Base-by-base conservation (phyloP, 768 basidiomycete species). In the Calocybe indica region DNA sequence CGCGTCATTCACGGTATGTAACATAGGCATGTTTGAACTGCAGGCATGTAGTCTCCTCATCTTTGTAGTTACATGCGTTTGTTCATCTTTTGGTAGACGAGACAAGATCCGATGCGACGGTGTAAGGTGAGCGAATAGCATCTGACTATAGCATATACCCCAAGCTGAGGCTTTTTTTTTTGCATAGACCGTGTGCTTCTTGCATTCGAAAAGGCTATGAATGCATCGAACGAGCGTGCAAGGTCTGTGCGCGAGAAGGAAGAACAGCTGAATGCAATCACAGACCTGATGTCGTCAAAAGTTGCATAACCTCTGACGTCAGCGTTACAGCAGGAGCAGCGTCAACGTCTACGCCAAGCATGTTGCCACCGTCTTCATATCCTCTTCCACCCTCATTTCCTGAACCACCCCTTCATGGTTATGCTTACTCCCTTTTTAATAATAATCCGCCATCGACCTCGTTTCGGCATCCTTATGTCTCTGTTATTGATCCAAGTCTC, bases 51-150 rank as follows among this genome's bases (percentile, higher is more conserved):
- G 4, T 22, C 22, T 22, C 58, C 45, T 54, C 46, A 40, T 46
- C 31, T 46, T 46, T 22, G 22, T 22, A 4, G 22, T 4, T 22
- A 22, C 4, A 22, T 22, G 22, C 22, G 22, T 22, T 22, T 22
- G 51, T 53, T 33, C 50, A 12, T 14, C 41, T 39, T 30, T 29
- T 46, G 48, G 42, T 51, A 82, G 82, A 62, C 78, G 75, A 32
- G 76, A 81, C 60, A 83, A 83, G 60, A 73, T 79, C 49, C 73
- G 79, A 4, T 83, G 82, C 58, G 76, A 80, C 55, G 81, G 81
- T 11, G 62, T 68, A 49, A 72, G 78, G 80, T 80, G 59, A 54
- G 58, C 53, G 22, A 22, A 22, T 8, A 36, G 9, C 15, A 9
- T 14, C 12, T 14, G 22, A 13, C 10, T 41, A 33, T 6, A 37